These are phyloP conservation scores for Apostasia shenzhenica DNA, from an alignment of 106 monocot species.

Conservation along the genomic window DNA sequence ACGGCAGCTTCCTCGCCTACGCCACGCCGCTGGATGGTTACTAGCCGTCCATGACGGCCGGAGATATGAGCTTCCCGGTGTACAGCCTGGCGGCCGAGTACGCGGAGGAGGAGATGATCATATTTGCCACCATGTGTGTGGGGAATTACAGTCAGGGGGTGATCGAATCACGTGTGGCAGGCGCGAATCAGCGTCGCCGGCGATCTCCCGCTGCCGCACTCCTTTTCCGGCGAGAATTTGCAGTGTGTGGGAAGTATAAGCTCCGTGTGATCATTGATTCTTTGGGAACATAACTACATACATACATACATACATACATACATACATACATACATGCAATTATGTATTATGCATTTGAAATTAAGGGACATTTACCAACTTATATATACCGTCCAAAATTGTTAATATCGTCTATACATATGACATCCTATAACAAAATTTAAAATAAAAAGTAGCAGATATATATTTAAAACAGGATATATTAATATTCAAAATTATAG, in stretches of 20 bases:
- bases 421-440: too few relatives aligned
- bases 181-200: conserved; percentile 22
- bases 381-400: too few relatives aligned
- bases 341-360: too few relatives aligned
- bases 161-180: conserved; percentile 53
- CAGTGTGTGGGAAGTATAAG: conserved; percentile 29
- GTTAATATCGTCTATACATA: too few relatives aligned
- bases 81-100: conserved; percentile 30
- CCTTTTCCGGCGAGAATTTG: conserved; percentile 33
- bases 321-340: too few relatives aligned
- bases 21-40: conserved; percentile 35
- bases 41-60: conserved; percentile 29
- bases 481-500: too few relatives aligned
- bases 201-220: conserved; percentile 29
- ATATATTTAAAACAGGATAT: too few relatives aligned
- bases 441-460: too few relatives aligned
- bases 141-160: conserved; percentile 4
- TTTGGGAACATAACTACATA: too few relatives aligned
- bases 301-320: too few relatives aligned
- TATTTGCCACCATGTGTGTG: conserved; percentile 38
- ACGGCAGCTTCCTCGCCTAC: conserved; percentile 47
- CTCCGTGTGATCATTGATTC: conserved; percentile 30
- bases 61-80: conserved; percentile 26
- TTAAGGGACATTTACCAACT: too few relatives aligned
- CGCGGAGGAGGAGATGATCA: conserved; percentile 33